Conservation (phyloP, 164 flowering plant species). For the Echeveria elegans region DNA sequence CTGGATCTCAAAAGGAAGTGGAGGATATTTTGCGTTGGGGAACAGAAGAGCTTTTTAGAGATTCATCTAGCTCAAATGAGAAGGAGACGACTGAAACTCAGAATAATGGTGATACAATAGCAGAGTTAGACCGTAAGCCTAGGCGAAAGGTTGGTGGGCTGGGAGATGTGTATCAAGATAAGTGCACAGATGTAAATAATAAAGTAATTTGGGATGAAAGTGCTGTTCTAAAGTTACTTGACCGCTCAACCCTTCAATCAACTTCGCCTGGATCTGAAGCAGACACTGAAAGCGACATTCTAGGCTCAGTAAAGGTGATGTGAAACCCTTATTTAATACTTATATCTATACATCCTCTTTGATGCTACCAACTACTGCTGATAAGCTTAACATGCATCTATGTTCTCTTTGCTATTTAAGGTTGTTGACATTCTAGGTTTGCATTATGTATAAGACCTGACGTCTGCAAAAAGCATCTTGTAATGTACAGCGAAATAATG, state of each 20-base stretch:
- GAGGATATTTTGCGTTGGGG: slow-evolving; percentile 98
- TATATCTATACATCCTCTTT: neutral
- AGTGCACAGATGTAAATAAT: slow-evolving; percentile 65
- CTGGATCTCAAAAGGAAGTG: slow-evolving; percentile 94
- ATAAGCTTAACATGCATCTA: neutral
- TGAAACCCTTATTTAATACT: neutral
- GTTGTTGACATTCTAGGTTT: neutral
- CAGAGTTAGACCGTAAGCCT: slow-evolving; percentile 52
- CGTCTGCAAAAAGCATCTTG: neutral
- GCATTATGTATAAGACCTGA: neutral
- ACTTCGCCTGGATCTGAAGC: slow-evolving; percentile 59
- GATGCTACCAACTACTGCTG: neutral
- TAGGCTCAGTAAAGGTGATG: slow-evolving; percentile 90
- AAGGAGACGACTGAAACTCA: slow-evolving; percentile 45
- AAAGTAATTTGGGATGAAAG: slow-evolving; percentile 91
- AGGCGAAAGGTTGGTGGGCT: slow-evolving; percentile 72
- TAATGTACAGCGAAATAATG: neutral
- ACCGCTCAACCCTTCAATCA: slow-evolving; percentile 68
- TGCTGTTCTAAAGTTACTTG: slow-evolving; percentile 77
- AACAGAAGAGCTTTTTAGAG: slow-evolving; percentile 89
- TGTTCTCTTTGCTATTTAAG: neutral
- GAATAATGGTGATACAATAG: slow-evolving; percentile 32
- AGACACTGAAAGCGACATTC: slow-evolving; percentile 88
- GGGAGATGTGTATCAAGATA: slow-evolving; percentile 92
- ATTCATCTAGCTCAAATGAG: slow-evolving; percentile 31